These are phyloP conservation scores for Neopestalotiopsis clavispora DNA, from an alignment of 2,329 filamentous ascomycete species.

Conservation along the genomic window DNA sequence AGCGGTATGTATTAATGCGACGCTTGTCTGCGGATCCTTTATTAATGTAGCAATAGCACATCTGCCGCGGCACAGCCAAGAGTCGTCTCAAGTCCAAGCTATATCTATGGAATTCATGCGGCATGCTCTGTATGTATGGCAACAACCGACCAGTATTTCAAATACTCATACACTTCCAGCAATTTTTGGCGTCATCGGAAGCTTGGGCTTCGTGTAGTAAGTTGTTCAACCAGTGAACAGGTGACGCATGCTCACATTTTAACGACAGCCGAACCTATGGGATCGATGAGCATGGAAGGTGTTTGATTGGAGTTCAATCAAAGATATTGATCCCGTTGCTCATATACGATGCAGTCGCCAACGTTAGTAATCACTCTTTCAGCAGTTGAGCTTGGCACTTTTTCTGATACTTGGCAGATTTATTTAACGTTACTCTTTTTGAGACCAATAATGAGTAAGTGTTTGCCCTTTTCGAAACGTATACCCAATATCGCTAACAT, in stretches of 20 bases:
- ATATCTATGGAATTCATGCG: not conserved
- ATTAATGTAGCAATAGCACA: not conserved
- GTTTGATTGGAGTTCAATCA: not conserved
- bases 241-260: not conserved
- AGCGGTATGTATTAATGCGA: not conserved
- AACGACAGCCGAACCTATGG: not conserved
- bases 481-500: not conserved
- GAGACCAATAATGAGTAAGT: conserved; percentile 5
- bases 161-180: not conserved
- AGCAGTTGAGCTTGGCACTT: not conserved
- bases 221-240: not conserved
- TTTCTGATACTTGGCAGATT: not conserved
- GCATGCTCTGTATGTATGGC: not conserved
- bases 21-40: not conserved
- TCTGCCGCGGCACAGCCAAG: not conserved
- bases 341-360: not conserved
- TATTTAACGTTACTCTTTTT: conserved; percentile 2
- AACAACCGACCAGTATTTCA: not conserved
- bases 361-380: not conserved
- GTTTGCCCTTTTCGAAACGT: not conserved
- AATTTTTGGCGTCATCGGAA: not conserved
- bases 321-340: not conserved
- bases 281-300: not conserved
- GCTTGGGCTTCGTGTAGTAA: conserved; percentile 2
- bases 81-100: conserved; percentile 9